phyloP scores from a whole-genome alignment of 257 asterid species.

The Mitragyna speciosa region DNA sequence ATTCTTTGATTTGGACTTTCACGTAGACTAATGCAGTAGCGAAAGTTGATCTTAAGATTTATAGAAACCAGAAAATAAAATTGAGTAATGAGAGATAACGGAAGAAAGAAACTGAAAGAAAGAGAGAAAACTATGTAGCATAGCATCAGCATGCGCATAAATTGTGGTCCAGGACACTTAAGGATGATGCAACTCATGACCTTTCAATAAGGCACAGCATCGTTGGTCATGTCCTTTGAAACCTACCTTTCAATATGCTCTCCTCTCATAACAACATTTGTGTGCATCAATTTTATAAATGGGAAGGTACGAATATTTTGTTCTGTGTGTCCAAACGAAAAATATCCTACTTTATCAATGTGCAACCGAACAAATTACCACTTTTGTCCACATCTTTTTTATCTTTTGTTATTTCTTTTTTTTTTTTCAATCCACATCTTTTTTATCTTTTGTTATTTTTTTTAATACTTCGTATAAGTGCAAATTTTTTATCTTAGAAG shows the following conservation, averaged over 20 bases:
- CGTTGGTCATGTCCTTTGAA: conserved; percentile 1
- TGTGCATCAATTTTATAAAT: not conserved
- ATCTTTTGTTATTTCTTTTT: too few species aligned
- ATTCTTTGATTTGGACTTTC: not conserved
- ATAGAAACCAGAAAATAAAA: too few species aligned
- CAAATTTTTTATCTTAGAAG: too few species aligned
- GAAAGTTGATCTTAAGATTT: too few species aligned
- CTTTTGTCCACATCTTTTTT: too few species aligned
- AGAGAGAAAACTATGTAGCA: not conserved
- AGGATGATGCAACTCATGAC: not conserved
- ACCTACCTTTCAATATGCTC: not conserved
- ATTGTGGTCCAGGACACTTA: conserved; percentile 2
- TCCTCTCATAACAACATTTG: not conserved
- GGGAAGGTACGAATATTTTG: not conserved
- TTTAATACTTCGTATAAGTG: too few species aligned
- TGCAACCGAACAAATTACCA: too few species aligned
- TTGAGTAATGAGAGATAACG: too few species aligned
- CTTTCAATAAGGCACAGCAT: not conserved
- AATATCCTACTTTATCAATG: too few species aligned
- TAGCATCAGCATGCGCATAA: not conserved
- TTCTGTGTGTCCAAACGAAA: too few species aligned
- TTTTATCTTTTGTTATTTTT: too few species aligned
- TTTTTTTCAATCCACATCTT: too few species aligned
- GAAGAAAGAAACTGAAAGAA: not conserved
- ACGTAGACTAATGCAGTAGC: not conserved